Evolutionary conservation across 306 rosid species (phyloP).

Genomic region (Malus fusca): DNA sequence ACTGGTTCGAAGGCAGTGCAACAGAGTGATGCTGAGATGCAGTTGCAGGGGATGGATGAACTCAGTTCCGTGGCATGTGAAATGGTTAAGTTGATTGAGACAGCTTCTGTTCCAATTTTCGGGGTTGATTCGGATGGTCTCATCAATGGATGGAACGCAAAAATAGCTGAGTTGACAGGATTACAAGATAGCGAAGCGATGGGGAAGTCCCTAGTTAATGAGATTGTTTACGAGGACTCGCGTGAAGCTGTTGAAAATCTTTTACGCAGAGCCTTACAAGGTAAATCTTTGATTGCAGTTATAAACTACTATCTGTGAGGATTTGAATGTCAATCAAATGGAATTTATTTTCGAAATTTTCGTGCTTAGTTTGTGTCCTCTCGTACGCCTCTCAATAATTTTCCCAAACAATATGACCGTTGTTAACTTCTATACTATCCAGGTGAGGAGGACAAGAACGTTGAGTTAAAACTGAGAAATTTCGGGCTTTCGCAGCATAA

Average conservation of each 20-base stretch:
- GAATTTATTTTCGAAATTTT: not conserved
- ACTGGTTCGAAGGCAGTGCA: slow-evolving; percentile 28
- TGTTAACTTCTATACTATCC: slow-evolving; percentile 11
- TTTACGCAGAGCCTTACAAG: slow-evolving; percentile 53
- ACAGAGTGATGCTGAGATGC: slow-evolving; percentile 25
- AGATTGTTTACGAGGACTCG: slow-evolving; percentile 53
- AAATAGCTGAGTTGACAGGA: slow-evolving; percentile 61
- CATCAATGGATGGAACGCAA: slow-evolving; percentile 80
- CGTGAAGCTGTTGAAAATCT: slow-evolving; percentile 30
- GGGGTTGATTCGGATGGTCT: slow-evolving; percentile 61
- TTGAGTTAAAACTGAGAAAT: slow-evolving; percentile 52
- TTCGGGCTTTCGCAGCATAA: slow-evolving; percentile 33
- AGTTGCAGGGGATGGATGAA: slow-evolving; percentile 34
- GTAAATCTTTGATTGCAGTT: slow-evolving; percentile 27
- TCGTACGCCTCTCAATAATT: not conserved
- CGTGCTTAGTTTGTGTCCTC: not conserved
- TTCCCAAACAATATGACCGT: not conserved
- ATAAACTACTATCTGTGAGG: not conserved
- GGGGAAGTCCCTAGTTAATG: slow-evolving; percentile 65
- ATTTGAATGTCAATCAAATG: not conserved
- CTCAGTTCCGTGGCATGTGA: slow-evolving; percentile 69
- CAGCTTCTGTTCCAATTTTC: slow-evolving; percentile 77
- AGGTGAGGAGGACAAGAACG: slow-evolving; percentile 69
- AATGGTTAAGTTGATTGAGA: slow-evolving; percentile 83
- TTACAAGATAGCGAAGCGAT: slow-evolving; percentile 42